Evolutionary conservation across 1,284 basidiomycete genomes (phyloP).

Genomic region (Vanrija pseudolonga): DNA sequence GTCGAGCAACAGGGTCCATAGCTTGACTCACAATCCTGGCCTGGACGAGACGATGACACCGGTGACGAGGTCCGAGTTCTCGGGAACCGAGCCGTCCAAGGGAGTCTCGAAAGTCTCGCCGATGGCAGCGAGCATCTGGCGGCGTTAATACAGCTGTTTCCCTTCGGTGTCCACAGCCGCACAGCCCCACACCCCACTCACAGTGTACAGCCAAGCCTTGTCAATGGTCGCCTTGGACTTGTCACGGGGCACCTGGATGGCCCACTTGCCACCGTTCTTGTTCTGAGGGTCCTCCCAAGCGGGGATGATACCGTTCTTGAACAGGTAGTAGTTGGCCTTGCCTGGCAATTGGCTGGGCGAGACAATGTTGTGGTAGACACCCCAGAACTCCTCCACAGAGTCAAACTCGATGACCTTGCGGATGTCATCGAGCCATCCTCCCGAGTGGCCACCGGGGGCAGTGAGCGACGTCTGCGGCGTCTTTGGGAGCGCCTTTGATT

Average conservation of each 20-base stretch:
- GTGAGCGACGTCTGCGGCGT: conserved; percentile 62
- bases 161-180: no score
- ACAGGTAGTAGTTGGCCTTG: conserved; percentile 98
- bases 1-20: no score
- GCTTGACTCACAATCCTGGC: conserved; percentile 65
- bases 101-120: conserved; percentile 93
- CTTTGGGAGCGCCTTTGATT: conserved; percentile 80
- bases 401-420: conserved; percentile 89
- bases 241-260: conserved; percentile 92
- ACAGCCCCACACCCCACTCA: conserved; percentile 52
- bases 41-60: conserved; percentile 93
- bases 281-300: conserved; percentile 97
- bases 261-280: conserved; percentile 97
- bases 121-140: conserved; percentile 91
- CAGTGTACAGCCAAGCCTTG: conserved; percentile 97
- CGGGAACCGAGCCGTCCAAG: conserved; percentile 46
- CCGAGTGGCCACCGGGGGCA: conserved; percentile 56
- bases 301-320: conserved; percentile 96
- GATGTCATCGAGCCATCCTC: conserved; percentile 95
- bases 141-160: background rate
- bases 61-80: conserved; percentile 66
- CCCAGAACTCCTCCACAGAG: conserved; percentile 97
- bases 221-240: conserved; percentile 83
- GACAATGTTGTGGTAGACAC: conserved; percentile 97
- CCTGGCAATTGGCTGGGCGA: conserved; percentile 89